Base-by-base conservation (phyloP, 306 rosid genomes). In the Acacia confusa region DNA sequence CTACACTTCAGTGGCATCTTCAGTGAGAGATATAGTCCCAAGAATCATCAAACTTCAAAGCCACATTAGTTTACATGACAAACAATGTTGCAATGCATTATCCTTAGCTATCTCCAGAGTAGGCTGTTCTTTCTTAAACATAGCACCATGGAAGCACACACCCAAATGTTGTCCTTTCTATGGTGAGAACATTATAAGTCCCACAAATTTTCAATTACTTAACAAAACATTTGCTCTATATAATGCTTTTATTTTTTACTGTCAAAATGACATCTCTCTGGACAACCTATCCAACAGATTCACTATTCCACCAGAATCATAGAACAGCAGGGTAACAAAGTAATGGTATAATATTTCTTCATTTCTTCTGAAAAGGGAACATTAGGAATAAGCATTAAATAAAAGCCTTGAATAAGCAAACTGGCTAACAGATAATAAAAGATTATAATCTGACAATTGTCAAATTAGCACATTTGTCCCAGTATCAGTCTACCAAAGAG, bases 1-100 rank as follows among this genome's bases (percentile, higher is more conserved):
- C 24, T 16, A 66, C 45, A 17, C 71, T 16, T 20, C 12, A 19
- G 45, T 66, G 44, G 71, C 30, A 14, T 66, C 13, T 34, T 66
- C 13, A 9, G 25, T 36, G 13, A 66, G 71, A 9, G 14, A 47
- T 13, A 47, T 66, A 34, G 13, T 17, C 45, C 22, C 44, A 1
- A 9, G 25, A 24, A 76, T 80, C 67, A 72, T 45, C 48, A 71
- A 76, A 81, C 79, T 74, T 36, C 40, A 72, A 76, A 77, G 75
- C 68, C 66, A 22, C 48, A 63, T 28, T 48, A 58, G 38, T 16
- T 24, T 44, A 57, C 76, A 70, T 74, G 19, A 40, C 30, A 75
- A 82, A 17, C 81, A 82, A 40, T 63, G 28, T 52, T 72, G 41
- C n/a, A 70, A 32, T 75, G 10, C 84, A 75, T 75, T 38, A 45